Conservation (phyloP, 768 basidiomycete species). For the Boletus rubescentipes region DNA sequence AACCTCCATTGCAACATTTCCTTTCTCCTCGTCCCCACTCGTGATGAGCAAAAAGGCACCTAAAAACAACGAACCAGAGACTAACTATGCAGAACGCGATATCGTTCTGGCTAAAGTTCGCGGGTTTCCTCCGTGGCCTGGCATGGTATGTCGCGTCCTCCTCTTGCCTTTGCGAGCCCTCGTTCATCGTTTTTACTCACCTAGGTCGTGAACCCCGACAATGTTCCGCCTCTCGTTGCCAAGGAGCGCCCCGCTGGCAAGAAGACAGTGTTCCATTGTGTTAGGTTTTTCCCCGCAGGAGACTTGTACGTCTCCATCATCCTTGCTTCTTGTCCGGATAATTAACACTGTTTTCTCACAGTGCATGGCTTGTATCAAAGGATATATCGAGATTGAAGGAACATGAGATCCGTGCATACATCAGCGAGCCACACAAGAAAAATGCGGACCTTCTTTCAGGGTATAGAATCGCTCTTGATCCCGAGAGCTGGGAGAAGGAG, state of each 20-base stretch:
- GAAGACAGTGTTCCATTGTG: constrained; percentile 70
- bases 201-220: constrained; percentile 79
- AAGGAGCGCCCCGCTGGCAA: constrained; percentile 72
- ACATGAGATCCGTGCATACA: constrained; percentile 82
- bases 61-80: constrained; percentile 39
- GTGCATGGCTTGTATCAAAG: constrained; percentile 80
- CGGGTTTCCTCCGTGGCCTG: constrained; percentile 95
- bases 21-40: constrained; percentile 12
- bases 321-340: constrained; percentile 9
- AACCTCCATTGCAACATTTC: constrained; percentile 21
- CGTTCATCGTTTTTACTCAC: constrained; percentile 11
- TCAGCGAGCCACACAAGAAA: constrained; percentile 75
- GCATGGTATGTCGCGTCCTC: constrained; percentile 65
- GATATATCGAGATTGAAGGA: constrained; percentile 78
- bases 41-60: constrained; percentile 54
- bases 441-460: constrained; percentile 73
- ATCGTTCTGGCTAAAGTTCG: constrained; percentile 91
- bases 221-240: constrained; percentile 57
- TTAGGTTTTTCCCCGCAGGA: constrained; percentile 89
- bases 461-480: constrained; percentile 75
- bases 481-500: constrained; percentile 62
- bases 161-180: constrained; percentile 10
- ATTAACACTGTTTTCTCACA: constrained; percentile 31
- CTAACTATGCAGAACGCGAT: constrained; percentile 70
- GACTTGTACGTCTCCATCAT: constrained; percentile 72